Conservation (phyloP, 1,284 basidiomycete genomes). For the Bjerkandera adusta region DNA sequence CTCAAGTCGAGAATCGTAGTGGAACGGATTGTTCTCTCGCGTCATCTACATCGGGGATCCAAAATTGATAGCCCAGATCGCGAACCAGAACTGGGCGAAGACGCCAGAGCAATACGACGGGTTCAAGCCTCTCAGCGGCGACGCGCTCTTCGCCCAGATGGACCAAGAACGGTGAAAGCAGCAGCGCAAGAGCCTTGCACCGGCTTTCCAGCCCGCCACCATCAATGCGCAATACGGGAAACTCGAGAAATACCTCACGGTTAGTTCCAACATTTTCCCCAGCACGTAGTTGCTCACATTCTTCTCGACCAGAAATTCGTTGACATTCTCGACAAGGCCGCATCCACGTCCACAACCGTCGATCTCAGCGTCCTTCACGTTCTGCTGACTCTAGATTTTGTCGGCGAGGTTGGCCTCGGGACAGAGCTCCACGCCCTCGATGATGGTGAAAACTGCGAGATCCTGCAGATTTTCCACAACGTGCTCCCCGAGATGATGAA, state of each 20-base stretch:
- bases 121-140: constrained; percentile 5
- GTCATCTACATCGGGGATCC: constrained; percentile 5
- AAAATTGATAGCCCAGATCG: constrained; percentile 1
- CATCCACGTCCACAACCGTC: background rate
- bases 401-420: constrained; percentile 5
- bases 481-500: constrained; percentile 7
- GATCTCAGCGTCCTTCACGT: constrained; percentile 1
- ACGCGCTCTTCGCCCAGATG: constrained; percentile 8
- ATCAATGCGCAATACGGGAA: background rate
- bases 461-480: constrained; percentile 4
- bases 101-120: constrained; percentile 5
- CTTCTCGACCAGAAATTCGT: background rate
- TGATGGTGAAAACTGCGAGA: background rate
- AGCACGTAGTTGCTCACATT: background rate
- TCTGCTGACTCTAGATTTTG: constrained; percentile 5
- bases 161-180: constrained; percentile 3
- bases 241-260: background rate
- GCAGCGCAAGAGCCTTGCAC: constrained; percentile 3
- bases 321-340: background rate
- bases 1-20: background rate
- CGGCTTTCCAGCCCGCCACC: constrained; percentile 4
- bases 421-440: constrained; percentile 2
- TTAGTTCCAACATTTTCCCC: background rate
- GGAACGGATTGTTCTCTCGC: constrained; percentile 5
- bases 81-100: constrained; percentile 8